A percentile compares a stretch with the other conserved stretches of the same genome.
These are phyloP conservation scores for Lodderomyces pseudojiufengensis DNA, from an alignment of 1,139 yeast genomes.

Conservation along the genomic window DNA sequence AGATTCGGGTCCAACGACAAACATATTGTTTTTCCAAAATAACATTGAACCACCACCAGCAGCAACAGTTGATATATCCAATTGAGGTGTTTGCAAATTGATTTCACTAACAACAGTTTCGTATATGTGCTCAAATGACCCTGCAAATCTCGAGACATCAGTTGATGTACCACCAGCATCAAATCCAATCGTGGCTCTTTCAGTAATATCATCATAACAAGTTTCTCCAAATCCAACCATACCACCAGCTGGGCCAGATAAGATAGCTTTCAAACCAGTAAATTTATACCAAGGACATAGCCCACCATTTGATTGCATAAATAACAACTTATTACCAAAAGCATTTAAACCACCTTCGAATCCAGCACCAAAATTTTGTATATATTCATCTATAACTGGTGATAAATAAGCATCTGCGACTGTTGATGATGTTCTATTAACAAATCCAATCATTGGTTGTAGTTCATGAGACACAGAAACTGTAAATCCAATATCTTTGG, in stretches of 20 bases:
- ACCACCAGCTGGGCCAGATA: slow-evolving; percentile 52
- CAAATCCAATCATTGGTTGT: slow-evolving; percentile 46
- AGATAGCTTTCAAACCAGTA: slow-evolving; percentile 45
- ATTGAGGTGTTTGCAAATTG: slow-evolving; percentile 42
- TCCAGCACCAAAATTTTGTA: slow-evolving; percentile 37
- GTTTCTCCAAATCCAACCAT: slow-evolving; percentile 49
- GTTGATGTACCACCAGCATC: slow-evolving; percentile 50
- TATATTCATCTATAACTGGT: slow-evolving; percentile 33
- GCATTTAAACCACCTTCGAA: slow-evolving; percentile 44
- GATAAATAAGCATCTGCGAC: slow-evolving; percentile 46
- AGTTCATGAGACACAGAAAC: slow-evolving; percentile 40
- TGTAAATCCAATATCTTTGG: slow-evolving; percentile 32
- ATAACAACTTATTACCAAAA: slow-evolving; percentile 40
- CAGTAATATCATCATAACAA: slow-evolving; percentile 30
- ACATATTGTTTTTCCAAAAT: slow-evolving; percentile 44
- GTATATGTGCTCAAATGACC: slow-evolving; percentile 38
- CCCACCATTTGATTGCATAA: slow-evolving; percentile 51
- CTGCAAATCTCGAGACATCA: slow-evolving; percentile 43
- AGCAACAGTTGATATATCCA: slow-evolving; percentile 46
- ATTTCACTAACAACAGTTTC: slow-evolving; percentile 45
- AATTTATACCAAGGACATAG: slow-evolving; percentile 48
- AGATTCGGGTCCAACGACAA: slow-evolving; percentile 46
- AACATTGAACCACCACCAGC: slow-evolving; percentile 49
- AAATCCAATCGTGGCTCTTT: slow-evolving; percentile 42
- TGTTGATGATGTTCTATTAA: slow-evolving; percentile 41